Base-by-base conservation (phyloP, 2,329 filamentous ascomycete genomes). In the Paracoccidioides lutzii region DNA sequence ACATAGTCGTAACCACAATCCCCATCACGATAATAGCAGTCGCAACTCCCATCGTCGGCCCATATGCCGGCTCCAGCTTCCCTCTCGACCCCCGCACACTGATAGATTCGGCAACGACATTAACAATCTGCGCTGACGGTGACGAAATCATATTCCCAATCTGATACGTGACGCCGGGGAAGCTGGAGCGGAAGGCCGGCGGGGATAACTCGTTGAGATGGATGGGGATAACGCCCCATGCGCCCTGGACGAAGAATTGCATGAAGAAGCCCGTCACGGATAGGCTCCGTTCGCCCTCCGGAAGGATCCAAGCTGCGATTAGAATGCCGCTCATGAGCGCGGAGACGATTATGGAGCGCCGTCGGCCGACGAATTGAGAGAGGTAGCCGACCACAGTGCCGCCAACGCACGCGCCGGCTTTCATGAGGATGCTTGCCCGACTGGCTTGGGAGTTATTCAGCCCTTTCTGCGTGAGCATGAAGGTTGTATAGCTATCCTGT, bases 231-330 rank as follows among this genome's bases (percentile, higher is more conserved):
- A 87, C 81, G 41, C 80, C 85, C 85, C 85, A 89, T 0, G 85
- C 85, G 28, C 85, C 86, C 68, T 89, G 85, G 1, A 89, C 85
- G 64, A 81, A 86, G 67, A 89, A 88, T 66, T 89, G 86, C 73
- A 91, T 79, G 69, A 94, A 93, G 71, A 93, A 95, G 1, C 88
- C 88, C 0, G 85, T 83, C 0, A 87, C 89, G 81, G 84, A 14
- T 83, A 91, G 61, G 3, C 59, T 52, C 0, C 58, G 56, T 53
- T 70, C 67, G 7, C 64, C 63, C 1, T 63, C 59, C 0, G 69
- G 69, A 65, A 90, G 88, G 66, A 89, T 91, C 42, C 86, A 87
- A 0, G 85, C 82, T 0, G 86, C 87, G 48, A 88, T 88, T 60
- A 91, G 72, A n/a, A 78, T 71, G 3, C 78, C 74, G 58, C 52